Evolutionary conservation across 1,284 basidiomycete genomes (phyloP).

Genomic region (Cryptococcus deneoformans): DNA sequence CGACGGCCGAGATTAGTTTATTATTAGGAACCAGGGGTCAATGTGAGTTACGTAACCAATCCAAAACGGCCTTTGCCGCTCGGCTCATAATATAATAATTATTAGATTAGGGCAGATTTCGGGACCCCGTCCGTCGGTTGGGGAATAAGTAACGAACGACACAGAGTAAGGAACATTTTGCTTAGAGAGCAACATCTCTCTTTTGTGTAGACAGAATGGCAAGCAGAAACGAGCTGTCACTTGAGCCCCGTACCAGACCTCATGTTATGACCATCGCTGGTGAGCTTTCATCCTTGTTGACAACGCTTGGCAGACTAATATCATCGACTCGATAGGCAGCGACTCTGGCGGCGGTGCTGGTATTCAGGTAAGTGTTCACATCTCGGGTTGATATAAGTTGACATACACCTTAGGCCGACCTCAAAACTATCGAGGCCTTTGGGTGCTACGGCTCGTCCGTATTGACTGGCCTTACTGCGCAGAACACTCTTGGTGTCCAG

Average conservation of each 20-base stretch:
- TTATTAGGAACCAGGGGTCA: too few relatives aligned
- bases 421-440: slow-evolving; percentile 79
- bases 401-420: slow-evolving; percentile 59
- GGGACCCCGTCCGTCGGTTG: too few relatives aligned
- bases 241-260: slow-evolving; percentile 18
- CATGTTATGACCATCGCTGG: slow-evolving; percentile 45
- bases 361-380: slow-evolving; percentile 62
- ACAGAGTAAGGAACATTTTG: too few relatives aligned
- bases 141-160: too few relatives aligned
- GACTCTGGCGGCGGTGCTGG: slow-evolving; percentile 88
- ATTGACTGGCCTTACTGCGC: slow-evolving; percentile 84
- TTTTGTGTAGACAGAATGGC: too few relatives aligned
- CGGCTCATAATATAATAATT: too few relatives aligned
- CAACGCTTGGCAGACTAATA: not conserved
- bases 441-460: slow-evolving; percentile 83
- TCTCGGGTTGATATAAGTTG: not conserved
- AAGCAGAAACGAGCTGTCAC: not conserved
- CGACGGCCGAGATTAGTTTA: too few relatives aligned
- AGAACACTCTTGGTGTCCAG: slow-evolving; percentile 85
- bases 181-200: too few relatives aligned
- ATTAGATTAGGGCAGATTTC: too few relatives aligned
- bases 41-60: too few relatives aligned
- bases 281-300: slow-evolving; percentile 11
- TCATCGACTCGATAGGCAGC: slow-evolving; percentile 25
- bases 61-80: too few relatives aligned